Base-by-base conservation (phyloP, 2,329 filamentous ascomycete genomes). In the Microcera coccophila region DNA sequence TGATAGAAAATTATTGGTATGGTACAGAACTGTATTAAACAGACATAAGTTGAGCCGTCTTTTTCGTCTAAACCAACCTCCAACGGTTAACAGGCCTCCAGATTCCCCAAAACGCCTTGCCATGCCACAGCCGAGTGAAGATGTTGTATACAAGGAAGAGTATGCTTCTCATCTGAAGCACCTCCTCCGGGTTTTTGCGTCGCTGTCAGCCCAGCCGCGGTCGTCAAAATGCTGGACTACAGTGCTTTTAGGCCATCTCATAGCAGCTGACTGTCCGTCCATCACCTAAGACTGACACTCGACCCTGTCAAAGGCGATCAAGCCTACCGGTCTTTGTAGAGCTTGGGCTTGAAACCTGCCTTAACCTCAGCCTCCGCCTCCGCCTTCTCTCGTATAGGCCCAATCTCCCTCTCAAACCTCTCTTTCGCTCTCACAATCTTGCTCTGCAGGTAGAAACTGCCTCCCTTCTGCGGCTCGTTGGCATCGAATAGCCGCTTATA, bases 391-490 rank as follows among this genome's bases (percentile, higher is more conserved):
- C 82, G 75, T 46, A 83, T 78, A 45, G 86, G 82, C 52, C 82
- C 76, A 31, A 93, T 72, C 69, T 98, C 91, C 58, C 85, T 77
- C 72, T 97, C 91, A 70, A 98, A 85, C 52, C 93, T 76, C 71
- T 98, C 91, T 59, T 91, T 81, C 45, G 93, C 93, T 49, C 93
- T 78, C 56, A 97, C 70, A 42, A 98, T 82, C 72, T 98, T 98
- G 76, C 91, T 97, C 71, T 98, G 93, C 37, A 98, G 76, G 68
- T 98, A 98, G 70, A 98, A 98, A 60, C 90, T 96, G 40, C 93
- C 93, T 26, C 93, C 93, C 62, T 95, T 95, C 68, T 94, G 78
- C 10, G 93, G 91, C 53, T 98, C 87, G 71, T 98, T 98, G 57
- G 81, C 73, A 68, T 98, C 93, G 64, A 96, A 98, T 36, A 98